Base-by-base conservation (phyloP, 2,329 filamentous ascomycete genomes). In the Colletotrichum sp. region DNA sequence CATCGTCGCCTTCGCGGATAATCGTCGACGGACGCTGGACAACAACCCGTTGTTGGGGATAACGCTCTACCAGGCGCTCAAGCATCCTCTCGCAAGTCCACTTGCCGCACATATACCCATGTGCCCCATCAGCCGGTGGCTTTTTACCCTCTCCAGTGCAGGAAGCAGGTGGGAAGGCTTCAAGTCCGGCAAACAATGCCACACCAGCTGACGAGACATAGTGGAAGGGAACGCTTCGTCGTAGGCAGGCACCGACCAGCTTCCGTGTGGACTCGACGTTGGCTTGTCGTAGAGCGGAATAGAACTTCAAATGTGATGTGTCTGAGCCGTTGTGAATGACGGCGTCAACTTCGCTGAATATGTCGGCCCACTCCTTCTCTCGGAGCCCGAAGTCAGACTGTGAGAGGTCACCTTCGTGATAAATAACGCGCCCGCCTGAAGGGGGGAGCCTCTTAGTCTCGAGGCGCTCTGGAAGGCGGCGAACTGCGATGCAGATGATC, bases 321-420 rank as follows among this genome's bases (percentile, higher is more conserved):
- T 68, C 65, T 28, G 65, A 22, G n/a, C 52, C 65, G 48, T 36
- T 68, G 30, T 68, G 65, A 13, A 68, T 68, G 6, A 68, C 48
- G 52, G 48, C 44, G 65, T 68, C 65, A 30, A 57, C 48, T 22
- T 68, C 48, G 48, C 13, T 24, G 30, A 68, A 59, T 48, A 68
- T 68, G 28, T n/a, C 32, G 9, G 62, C 34, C n/a, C n/a, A 24
- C 24, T 65, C 62, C 18, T 24, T 22, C 18, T 44, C 62, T n/a
- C n/a, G 18, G 18, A 44, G 34, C n/a, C 62, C 62, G 32, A 65
- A 28, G n/a, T 34, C 32, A 15, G 62, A 18, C 62, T 24, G 32
- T 2, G 76, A 13, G 5, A 83, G 78, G 22, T 89, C 82, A 48
- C 81, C 79, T 0, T 59, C 24, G 68, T 81, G 72, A 16, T 75